phyloP scores from a whole-genome alignment of 129 eudicot genomes.

The Pulicaria dysenterica region DNA sequence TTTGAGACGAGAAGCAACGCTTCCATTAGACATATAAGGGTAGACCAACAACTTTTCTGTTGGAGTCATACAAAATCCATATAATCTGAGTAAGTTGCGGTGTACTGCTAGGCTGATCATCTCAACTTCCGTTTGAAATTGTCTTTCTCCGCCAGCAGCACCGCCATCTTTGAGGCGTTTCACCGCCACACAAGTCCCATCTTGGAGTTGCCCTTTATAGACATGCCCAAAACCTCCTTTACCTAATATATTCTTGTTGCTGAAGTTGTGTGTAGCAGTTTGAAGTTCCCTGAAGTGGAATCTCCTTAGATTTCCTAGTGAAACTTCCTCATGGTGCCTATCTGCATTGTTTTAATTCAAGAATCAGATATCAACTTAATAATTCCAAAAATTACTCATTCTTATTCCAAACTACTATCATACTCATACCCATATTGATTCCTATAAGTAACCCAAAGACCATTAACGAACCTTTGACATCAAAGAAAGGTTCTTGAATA shows the following conservation, averaged over 20 bases:
- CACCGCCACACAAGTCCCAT: slow-evolving; percentile 79
- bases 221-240: slow-evolving; percentile 91
- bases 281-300: slow-evolving; percentile 81
- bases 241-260: slow-evolving; percentile 77
- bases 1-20: slow-evolving; percentile 94
- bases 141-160: slow-evolving; percentile 65
- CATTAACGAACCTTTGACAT: slow-evolving; percentile 58
- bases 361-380: slow-evolving; percentile 5
- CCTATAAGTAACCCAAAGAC: not conserved
- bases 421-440: not conserved
- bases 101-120: slow-evolving; percentile 94
- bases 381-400: not conserved
- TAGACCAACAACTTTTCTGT: slow-evolving; percentile 78
- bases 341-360: slow-evolving; percentile 43
- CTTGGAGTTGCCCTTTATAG: slow-evolving; percentile 71
- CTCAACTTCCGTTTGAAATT: slow-evolving; percentile 83
- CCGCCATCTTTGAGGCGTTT: slow-evolving; percentile 84
- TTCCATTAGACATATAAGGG: slow-evolving; percentile 89
- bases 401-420: not conserved
- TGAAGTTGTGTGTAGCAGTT: slow-evolving; percentile 78
- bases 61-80: slow-evolving; percentile 83
- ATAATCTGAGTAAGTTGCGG: slow-evolving; percentile 70
- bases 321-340: slow-evolving; percentile 69
- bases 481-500: slow-evolving; percentile 51
- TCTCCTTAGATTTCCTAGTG: slow-evolving; percentile 72